Conservation (phyloP, 495 filamentous ascomycete genomes). For the Neurospora sp. region DNA sequence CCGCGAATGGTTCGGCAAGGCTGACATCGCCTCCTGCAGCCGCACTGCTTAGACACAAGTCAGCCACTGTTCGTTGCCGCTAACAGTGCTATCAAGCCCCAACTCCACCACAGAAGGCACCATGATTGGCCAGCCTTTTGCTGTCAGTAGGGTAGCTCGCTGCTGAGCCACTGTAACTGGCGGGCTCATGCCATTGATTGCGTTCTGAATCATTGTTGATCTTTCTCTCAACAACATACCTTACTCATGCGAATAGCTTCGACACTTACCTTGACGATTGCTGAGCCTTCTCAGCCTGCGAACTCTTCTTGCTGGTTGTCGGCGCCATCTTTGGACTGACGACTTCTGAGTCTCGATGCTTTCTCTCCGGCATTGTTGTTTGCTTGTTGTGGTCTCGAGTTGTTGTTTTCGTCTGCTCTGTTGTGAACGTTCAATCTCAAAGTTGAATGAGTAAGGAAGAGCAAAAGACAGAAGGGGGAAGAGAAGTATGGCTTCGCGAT, state of each 20-base stretch:
- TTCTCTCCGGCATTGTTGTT: neutral
- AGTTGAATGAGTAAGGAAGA: neutral
- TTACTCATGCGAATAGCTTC: neutral
- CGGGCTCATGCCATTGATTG: neutral
- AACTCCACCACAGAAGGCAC: neutral
- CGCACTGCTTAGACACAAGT: neutral
- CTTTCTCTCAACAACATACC: neutral
- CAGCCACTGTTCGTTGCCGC: neutral
- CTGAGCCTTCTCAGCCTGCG: neutral
- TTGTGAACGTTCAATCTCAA: neutral
- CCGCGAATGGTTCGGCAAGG: neutral
- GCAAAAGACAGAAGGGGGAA: neutral
- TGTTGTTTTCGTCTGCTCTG: neutral
- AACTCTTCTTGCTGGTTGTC: neutral
- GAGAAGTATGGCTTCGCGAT: neutral
- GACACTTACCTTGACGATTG: neutral
- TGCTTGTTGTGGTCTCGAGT: neutral
- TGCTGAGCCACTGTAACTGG: neutral
- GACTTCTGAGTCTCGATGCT: neutral
- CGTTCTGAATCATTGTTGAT: neutral
- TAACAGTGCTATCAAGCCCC: neutral
- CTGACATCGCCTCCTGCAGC: neutral
- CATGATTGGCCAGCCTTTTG: neutral
- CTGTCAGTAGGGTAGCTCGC: neutral
- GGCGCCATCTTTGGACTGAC: neutral